phyloP scores from a whole-genome alignment of 176 grass and related monocot species.

The Cenchrus americanus region DNA sequence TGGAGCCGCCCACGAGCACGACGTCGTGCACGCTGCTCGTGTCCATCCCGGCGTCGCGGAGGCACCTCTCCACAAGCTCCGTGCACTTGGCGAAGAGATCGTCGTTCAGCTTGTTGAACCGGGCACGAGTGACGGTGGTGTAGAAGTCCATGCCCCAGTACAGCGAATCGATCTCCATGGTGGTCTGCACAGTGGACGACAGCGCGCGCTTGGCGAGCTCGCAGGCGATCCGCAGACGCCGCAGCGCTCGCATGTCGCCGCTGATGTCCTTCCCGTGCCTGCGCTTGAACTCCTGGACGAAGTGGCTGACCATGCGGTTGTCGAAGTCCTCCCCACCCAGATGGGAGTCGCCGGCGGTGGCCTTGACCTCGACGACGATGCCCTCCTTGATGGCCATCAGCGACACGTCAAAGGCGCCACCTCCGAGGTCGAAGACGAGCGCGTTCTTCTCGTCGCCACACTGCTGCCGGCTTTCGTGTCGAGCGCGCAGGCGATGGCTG shows the following conservation, averaged over 20 bases:
- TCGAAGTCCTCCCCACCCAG: slow-evolving; percentile 61
- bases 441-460: slow-evolving; percentile 48
- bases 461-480: slow-evolving; percentile 49
- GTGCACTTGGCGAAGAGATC: slow-evolving; percentile 89
- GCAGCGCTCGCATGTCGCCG: slow-evolving; percentile 43
- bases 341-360: slow-evolving; percentile 58
- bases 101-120: slow-evolving; percentile 90
- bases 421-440: slow-evolving; percentile 59
- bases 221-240: slow-evolving; percentile 59
- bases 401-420: slow-evolving; percentile 57
- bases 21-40: slow-evolving; percentile 81
- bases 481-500: slow-evolving; percentile 49
- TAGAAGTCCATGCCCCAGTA: slow-evolving; percentile 90
- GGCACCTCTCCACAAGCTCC: slow-evolving; percentile 89
- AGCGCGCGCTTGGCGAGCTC: slow-evolving; percentile 83
- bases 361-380: slow-evolving; percentile 66
- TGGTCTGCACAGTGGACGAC: slow-evolving; percentile 80
- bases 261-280: slow-evolving; percentile 64
- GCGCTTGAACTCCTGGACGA: slow-evolving; percentile 62
- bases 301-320: slow-evolving; percentile 73
- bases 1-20: slow-evolving; percentile 74
- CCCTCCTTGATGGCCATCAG: slow-evolving; percentile 62
- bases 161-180: slow-evolving; percentile 83
- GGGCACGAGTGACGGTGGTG: slow-evolving; percentile 69
- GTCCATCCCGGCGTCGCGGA: slow-evolving; percentile 89